Evolutionary conservation across 352 stramenopile species (phyloP).

Genomic region (Plasmopara viticola): DNA sequence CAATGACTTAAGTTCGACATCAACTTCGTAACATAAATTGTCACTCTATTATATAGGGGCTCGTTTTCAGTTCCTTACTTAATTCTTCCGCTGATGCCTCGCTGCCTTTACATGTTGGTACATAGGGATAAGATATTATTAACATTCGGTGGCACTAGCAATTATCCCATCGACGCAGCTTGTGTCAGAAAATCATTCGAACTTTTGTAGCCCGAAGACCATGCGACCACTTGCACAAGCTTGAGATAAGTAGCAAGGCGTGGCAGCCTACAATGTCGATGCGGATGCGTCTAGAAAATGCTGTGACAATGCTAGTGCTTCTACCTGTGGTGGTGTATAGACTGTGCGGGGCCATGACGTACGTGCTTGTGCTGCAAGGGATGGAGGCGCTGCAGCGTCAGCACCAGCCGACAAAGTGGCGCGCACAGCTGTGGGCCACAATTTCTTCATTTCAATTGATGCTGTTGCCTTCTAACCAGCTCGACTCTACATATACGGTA

Average conservation of each 20-base stretch:
- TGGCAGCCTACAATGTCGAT: slow-evolving; percentile 6
- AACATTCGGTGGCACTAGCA: slow-evolving; percentile 1
- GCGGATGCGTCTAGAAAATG: slow-evolving; percentile 21
- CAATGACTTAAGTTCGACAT: too few relatives aligned
- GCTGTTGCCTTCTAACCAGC: slow-evolving; percentile 17
- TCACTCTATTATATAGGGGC: too few relatives aligned
- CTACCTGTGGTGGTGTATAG: slow-evolving; percentile 57
- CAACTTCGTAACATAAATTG: too few relatives aligned
- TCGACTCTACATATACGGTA: slow-evolving; percentile 9
- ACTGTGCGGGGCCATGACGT: slow-evolving; percentile 48
- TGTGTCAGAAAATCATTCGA: slow-evolving; percentile 16
- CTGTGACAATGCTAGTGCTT: slow-evolving; percentile 47
- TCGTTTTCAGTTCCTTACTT: too few relatives aligned
- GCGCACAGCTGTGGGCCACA: slow-evolving; percentile 10
- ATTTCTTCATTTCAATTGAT: slow-evolving; percentile 15
- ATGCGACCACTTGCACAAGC: slow-evolving; percentile 12
- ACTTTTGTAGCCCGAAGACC: slow-evolving; percentile 2
- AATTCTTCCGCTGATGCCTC: too few relatives aligned
- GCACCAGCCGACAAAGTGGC: slow-evolving; percentile 14
- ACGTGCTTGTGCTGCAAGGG: slow-evolving; percentile 51
- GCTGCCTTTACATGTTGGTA: too few relatives aligned
- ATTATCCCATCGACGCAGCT: slow-evolving; percentile 4
- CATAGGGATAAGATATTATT: too few relatives aligned
- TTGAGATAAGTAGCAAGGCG: slow-evolving; percentile 13
- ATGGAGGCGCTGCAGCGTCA: slow-evolving; percentile 42